phyloP scores from a whole-genome alignment of 2,329 filamentous ascomycete species.

The Chaetomium sp. region DNA sequence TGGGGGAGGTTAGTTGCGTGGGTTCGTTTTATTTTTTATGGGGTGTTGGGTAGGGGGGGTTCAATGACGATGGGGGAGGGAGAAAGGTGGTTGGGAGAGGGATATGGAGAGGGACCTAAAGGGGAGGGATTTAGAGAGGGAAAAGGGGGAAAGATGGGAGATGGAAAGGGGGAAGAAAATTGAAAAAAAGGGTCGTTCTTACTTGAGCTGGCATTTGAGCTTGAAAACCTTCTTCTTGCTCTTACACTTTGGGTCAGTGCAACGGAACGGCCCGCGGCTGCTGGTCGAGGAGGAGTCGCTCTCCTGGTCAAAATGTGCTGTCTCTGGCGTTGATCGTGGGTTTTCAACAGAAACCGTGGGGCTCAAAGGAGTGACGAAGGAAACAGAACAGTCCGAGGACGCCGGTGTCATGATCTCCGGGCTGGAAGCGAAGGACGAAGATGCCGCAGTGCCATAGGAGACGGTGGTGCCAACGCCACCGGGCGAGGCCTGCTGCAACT shows the following conservation, averaged over 20 bases:
- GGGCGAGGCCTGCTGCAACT: not conserved
- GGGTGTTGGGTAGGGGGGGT: no score
- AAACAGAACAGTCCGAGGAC: no score
- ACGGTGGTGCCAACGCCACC: constrained; percentile 19
- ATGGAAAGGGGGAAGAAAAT: no score
- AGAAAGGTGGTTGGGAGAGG: not conserved
- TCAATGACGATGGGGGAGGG: no score
- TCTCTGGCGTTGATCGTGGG: not conserved
- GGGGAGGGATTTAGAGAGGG: not conserved
- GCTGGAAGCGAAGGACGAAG: not conserved
- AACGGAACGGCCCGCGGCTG: not conserved
- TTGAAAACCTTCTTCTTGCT: constrained; percentile 14
- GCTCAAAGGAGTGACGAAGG: not conserved
- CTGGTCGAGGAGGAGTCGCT: not conserved
- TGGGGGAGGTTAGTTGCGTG: not conserved
- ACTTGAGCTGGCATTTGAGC: constrained; percentile 2
- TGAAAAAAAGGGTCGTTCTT: not conserved
- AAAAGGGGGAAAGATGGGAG: no score
- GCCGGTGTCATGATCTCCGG: not conserved
- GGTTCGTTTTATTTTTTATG: not conserved
- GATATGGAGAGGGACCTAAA: not conserved
- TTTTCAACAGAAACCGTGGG: not conserved
- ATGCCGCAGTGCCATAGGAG: not conserved
- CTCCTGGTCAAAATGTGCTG: not conserved
- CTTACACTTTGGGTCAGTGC: constrained; percentile 6